Evolutionary conservation across 2,329 filamentous ascomycete genomes (phyloP).

Genomic region (Fusarium agapanthi): DNA sequence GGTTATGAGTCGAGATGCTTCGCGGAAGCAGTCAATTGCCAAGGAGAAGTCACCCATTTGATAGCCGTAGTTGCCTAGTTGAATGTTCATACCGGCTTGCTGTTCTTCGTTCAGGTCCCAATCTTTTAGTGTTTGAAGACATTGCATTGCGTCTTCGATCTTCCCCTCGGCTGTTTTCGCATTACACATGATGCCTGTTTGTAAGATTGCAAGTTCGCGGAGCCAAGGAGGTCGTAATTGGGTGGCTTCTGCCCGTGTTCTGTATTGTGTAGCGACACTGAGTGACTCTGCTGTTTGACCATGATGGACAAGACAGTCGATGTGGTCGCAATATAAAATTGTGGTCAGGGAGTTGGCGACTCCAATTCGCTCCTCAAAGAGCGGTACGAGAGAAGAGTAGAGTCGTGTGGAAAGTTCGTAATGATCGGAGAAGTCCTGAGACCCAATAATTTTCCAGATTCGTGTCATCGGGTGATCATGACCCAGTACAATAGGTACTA

Average conservation of each 20-base stretch:
- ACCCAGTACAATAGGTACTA: constrained; percentile 45
- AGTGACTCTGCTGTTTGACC: constrained; percentile 41
- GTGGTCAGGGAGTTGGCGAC: constrained; percentile 46
- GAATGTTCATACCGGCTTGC: constrained; percentile 44
- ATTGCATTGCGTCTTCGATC: constrained; percentile 43
- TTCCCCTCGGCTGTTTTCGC: constrained; percentile 44
- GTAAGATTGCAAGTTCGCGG: constrained; percentile 44
- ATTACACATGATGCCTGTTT: constrained; percentile 44
- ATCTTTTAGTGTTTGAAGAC: constrained; percentile 41
- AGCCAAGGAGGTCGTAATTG: constrained; percentile 45
- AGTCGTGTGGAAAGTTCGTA: constrained; percentile 45
- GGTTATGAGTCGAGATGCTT: constrained; percentile 43
- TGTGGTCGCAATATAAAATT: constrained; percentile 47
- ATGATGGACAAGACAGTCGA: constrained; percentile 46
- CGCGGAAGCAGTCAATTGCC: constrained; percentile 44
- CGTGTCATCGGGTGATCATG: constrained; percentile 43
- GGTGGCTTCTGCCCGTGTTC: constrained; percentile 42
- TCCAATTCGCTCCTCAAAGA: constrained; percentile 45
- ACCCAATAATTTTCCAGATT: constrained; percentile 46
- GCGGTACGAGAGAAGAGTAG: constrained; percentile 44
- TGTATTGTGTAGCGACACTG: constrained; percentile 42
- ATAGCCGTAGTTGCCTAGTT: constrained; percentile 47
- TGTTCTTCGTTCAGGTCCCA: constrained; percentile 45
- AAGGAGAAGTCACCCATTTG: constrained; percentile 40
- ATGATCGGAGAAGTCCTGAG: constrained; percentile 45